Conservation (phyloP, 2,329 filamentous ascomycete species). For the Neonectria punicea region DNA sequence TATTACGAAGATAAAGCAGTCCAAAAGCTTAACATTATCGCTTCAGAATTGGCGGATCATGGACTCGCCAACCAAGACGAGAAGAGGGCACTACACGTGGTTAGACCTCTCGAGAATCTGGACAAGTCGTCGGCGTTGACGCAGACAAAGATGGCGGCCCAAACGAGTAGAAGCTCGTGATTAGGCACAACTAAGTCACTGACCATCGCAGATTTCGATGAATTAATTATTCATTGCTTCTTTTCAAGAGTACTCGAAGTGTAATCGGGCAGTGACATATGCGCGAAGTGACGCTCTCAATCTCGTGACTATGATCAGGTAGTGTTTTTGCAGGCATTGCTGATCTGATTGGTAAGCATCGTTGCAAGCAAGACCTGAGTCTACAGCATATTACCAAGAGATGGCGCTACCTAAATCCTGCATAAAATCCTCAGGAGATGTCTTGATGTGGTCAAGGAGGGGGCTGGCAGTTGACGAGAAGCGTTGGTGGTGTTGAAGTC, state of each 20-base stretch:
- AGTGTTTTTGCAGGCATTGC: background rate
- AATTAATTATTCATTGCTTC: no score
- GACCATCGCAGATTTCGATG: no score
- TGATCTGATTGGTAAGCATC: background rate
- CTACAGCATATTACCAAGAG: background rate
- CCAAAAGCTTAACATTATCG: slow-evolving; percentile 43
- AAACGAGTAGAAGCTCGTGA: background rate
- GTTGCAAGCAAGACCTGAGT: background rate
- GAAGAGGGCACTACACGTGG: slow-evolving; percentile 47
- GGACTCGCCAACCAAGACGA: slow-evolving; percentile 52
- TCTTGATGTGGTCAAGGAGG: no score
- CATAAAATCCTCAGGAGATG: no score
- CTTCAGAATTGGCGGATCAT: slow-evolving; percentile 53
- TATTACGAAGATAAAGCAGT: slow-evolving; percentile 49
- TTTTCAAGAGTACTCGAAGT: no score
- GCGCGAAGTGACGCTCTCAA: background rate
- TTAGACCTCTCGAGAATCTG: slow-evolving; percentile 27
- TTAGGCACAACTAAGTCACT: background rate
- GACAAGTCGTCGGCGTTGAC: background rate
- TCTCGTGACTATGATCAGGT: background rate
- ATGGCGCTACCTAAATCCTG: background rate
- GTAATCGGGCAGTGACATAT: background rate
- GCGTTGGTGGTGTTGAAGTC: no score
- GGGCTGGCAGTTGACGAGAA: no score
- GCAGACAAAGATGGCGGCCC: background rate